Percentiles rank a stretch among this genome's conserved stretches.
Evolutionary conservation across 2,329 filamentous ascomycete species (phyloP).

Genomic region (Fusarium piperis): DNA sequence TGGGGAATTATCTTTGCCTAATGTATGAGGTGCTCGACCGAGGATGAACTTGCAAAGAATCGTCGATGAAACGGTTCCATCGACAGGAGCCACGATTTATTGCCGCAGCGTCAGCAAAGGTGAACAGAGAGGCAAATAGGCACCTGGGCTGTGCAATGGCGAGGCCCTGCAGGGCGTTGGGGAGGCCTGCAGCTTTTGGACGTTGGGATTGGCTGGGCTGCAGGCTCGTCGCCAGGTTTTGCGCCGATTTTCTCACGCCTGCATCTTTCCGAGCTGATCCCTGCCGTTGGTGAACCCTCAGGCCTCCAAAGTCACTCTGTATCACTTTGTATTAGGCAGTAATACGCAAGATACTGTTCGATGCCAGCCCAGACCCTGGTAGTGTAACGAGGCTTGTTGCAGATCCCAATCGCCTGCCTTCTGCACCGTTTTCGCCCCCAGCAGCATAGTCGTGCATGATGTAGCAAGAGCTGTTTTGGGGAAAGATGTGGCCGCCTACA

Average conservation of each 20-base stretch:
- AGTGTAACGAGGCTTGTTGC: not conserved
- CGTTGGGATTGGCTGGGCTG: not conserved
- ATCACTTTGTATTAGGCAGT: not conserved
- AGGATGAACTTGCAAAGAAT: not conserved
- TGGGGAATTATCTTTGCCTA: not conserved
- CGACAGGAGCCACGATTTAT: not conserved
- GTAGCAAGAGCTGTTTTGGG: not conserved
- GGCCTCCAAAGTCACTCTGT: not conserved
- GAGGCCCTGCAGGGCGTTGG: not conserved
- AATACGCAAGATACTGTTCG: too few species aligned
- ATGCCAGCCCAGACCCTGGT: not conserved
- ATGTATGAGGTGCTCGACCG: not conserved
- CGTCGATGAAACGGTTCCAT: not conserved
- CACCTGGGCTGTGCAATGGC: not conserved
- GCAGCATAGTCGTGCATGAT: not conserved
- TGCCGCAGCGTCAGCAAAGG: not conserved
- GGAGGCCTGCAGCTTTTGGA: not conserved
- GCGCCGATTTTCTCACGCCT: not conserved
- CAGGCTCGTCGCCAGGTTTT: not conserved
- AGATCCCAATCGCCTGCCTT: not conserved
- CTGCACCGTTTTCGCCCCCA: not conserved
- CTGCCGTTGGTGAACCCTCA: not conserved
- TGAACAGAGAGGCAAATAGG: not conserved
- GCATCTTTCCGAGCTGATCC: not conserved
- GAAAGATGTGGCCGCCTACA: not conserved